Evolutionary conservation across 2,329 filamentous ascomycete species (phyloP), one percentile per base, ranked within the genome.

Genomic region (Coniochaeta sp.): DNA sequence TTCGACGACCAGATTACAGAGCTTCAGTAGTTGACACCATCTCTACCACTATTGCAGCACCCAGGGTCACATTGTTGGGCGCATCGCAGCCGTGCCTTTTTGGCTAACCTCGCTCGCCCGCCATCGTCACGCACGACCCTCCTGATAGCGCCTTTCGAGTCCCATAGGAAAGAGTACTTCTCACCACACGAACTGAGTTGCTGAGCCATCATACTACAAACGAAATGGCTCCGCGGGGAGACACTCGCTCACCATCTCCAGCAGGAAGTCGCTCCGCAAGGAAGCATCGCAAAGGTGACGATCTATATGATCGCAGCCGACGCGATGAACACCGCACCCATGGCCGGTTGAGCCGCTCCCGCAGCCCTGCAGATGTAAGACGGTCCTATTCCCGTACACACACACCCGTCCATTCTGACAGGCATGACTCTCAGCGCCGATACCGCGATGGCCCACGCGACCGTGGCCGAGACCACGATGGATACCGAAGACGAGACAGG

Each of bases 221-320:
- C 60, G 62, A 57, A 55, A 83, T 83, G 79, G 78, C 78, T 81
- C 79, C 79, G 72, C 79, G 74, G 72, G 81, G 76, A 78, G 78
- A 81, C 76, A 81, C 79, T 74, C 79, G 88, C 87, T 92, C 88
- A 91, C 89, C 88, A 88, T 90, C 86, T 84, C 87, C 87, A 85
- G 84, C 86, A 91, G 87, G 87, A 83, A 90, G 87, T 79, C 85
- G 87, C 71, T 84, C 83, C 71, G 82, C 84, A 65, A 85, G 83
- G 74, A 86, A 82, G 73, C 81, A 72, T 65, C 79, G 78, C 62
- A 79, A 83, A 70, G 76, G 79, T 71, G 78, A 79, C 67, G 74
- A 72, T 61, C 82, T 82, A 67, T 80, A 73, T 51, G 74, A 76
- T 52, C 69, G 73, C 48, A 74, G 68, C 56, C 64, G 76, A 57